Percentiles rank a stretch among this genome's conserved stretches.
phyloP scores from a whole-genome alignment of 768 basidiomycete species.

The Gelatoporia subvermispora region DNA sequence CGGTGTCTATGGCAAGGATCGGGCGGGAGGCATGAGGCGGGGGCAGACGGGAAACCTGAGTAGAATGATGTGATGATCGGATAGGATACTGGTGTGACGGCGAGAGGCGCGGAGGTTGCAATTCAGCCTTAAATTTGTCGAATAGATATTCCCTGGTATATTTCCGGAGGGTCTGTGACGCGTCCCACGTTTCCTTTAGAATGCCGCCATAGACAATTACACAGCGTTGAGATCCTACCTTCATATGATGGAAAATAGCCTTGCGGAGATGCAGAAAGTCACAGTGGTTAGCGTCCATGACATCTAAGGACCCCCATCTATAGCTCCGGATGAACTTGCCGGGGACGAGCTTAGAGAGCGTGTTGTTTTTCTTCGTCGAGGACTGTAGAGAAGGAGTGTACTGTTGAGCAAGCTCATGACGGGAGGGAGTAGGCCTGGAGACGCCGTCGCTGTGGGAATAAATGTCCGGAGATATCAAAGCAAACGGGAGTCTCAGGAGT shows the following conservation, averaged over 20 bases:
- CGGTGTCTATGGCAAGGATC: constrained; percentile 59
- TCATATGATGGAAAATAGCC: constrained; percentile 85
- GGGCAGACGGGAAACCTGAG: constrained; percentile 16
- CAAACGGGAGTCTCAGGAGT: constrained; percentile 71
- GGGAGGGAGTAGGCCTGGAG: constrained; percentile 47
- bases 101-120: constrained; percentile 13
- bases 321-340: constrained; percentile 70
- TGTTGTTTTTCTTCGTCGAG: constrained; percentile 19
- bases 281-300: constrained; percentile 71
- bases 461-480: constrained; percentile 76
- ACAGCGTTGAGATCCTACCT: constrained; percentile 45
- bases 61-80: constrained; percentile 9
- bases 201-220: constrained; percentile 8
- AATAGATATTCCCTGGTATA: constrained; percentile 82
- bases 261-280: constrained; percentile 76
- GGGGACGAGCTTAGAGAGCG: constrained; percentile 42
- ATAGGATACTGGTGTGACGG: neutral
- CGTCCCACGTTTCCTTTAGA: neutral
- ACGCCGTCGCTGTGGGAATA: constrained; percentile 85
- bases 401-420: constrained; percentile 69
- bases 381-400: constrained; percentile 59
- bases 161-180: constrained; percentile 68
- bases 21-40: constrained; percentile 43
- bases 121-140: constrained; percentile 52
- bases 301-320: constrained; percentile 82